Conservation (phyloP, 768 basidiomycete genomes). For the Suillus fuscotomentosus region DNA sequence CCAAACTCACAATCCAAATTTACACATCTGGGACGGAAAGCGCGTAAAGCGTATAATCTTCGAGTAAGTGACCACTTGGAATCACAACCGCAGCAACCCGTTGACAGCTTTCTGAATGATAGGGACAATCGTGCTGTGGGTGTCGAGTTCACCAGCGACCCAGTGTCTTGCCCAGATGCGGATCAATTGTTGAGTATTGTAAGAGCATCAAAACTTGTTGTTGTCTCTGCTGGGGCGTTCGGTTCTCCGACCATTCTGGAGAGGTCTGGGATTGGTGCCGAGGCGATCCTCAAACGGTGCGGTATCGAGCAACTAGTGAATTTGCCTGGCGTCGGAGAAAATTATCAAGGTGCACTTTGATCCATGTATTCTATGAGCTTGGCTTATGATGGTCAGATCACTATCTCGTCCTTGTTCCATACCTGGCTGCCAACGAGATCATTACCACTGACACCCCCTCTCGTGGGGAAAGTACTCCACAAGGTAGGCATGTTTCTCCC, state of each 20-base stretch:
- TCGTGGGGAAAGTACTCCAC: no score
- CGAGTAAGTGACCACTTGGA: neutral
- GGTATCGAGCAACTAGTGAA: slow-evolving; percentile 26
- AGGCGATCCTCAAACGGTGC: no score
- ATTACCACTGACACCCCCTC: neutral
- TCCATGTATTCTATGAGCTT: no score
- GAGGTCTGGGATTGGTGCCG: slow-evolving; percentile 44
- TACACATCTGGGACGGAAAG: neutral
- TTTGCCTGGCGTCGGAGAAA: slow-evolving; percentile 76
- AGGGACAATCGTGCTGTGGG: neutral
- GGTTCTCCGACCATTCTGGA: slow-evolving; percentile 58
- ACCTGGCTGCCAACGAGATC: slow-evolving; percentile 41
- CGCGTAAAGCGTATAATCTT: neutral
- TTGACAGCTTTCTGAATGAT: neutral
- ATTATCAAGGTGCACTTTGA: slow-evolving; percentile 47
- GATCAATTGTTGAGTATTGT: slow-evolving; percentile 24
- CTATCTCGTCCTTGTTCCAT: slow-evolving; percentile 27
- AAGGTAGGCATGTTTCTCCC: no score
- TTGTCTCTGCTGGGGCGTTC: slow-evolving; percentile 52
- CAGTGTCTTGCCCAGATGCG: slow-evolving; percentile 18
- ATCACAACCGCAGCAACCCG: neutral
- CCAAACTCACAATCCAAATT: neutral
- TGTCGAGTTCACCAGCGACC: slow-evolving; percentile 47
- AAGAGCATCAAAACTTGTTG: slow-evolving; percentile 42
- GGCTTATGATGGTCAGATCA: slow-evolving; percentile 24